phyloP scores from a whole-genome alignment of 1,284 basidiomycete species.

The Malassezia dermatis region DNA sequence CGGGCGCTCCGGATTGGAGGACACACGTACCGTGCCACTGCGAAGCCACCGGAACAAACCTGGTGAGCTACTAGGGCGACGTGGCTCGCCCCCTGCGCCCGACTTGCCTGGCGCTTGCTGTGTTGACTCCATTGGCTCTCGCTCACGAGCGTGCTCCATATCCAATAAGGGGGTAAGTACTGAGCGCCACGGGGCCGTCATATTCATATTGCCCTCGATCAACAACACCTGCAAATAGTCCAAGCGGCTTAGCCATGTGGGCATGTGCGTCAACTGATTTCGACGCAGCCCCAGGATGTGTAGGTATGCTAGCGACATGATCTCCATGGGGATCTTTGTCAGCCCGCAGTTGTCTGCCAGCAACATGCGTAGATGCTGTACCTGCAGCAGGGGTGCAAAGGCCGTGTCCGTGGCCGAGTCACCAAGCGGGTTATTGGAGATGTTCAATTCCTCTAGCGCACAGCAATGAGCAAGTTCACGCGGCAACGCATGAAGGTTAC shows the following conservation, averaged over 20 bases:
- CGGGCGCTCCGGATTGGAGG: neutral
- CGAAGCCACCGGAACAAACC: neutral
- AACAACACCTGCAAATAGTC: slow-evolving; percentile 70
- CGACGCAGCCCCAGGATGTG: slow-evolving; percentile 76
- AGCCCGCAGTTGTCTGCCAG: slow-evolving; percentile 80
- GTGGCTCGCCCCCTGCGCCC: neutral
- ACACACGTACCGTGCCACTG: neutral
- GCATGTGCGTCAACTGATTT: slow-evolving; percentile 79
- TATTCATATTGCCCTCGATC: slow-evolving; percentile 79
- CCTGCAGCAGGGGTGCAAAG: slow-evolving; percentile 67
- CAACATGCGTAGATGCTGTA: slow-evolving; percentile 69
- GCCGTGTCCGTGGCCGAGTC: slow-evolving; percentile 53
- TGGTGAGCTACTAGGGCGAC: neutral
- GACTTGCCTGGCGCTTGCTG: neutral
- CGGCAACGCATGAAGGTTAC: slow-evolving; percentile 70
- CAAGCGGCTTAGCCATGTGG: slow-evolving; percentile 81
- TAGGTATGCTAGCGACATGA: slow-evolving; percentile 55
- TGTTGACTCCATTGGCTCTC: neutral
- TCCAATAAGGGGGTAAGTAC: slow-evolving; percentile 54
- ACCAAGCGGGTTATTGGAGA: slow-evolving; percentile 74
- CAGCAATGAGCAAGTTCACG: slow-evolving; percentile 65
- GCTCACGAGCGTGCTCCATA: neutral
- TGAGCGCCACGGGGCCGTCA: slow-evolving; percentile 78
- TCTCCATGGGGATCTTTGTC: slow-evolving; percentile 55
- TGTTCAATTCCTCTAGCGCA: slow-evolving; percentile 81